Conservation (phyloP, 1,284 basidiomycete genomes). For the Naganishia sp. region DNA sequence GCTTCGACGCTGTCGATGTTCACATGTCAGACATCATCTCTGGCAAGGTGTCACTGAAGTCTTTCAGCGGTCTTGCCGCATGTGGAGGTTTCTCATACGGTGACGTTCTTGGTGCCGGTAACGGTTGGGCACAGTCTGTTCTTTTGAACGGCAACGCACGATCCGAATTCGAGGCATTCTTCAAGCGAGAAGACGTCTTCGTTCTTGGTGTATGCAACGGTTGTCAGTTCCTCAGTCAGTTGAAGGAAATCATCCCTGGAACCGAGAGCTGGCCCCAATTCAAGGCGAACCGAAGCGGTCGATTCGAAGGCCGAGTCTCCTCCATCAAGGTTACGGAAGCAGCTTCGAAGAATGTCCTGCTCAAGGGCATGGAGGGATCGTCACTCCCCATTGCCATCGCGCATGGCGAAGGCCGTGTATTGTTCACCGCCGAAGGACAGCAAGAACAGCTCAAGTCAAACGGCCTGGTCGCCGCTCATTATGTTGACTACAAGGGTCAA, state of each 20-base stretch:
- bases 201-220: constrained; percentile 96
- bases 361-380: constrained; percentile 83
- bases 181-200: constrained; percentile 77
- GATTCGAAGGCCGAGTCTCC: constrained; percentile 85
- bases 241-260: constrained; percentile 84
- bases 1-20: constrained; percentile 92
- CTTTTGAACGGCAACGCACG: constrained; percentile 75
- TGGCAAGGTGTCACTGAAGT: constrained; percentile 64
- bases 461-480: constrained; percentile 70
- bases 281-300: constrained; percentile 82
- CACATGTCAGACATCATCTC: constrained; percentile 96
- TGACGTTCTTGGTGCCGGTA: constrained; percentile 95
- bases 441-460: constrained; percentile 56
- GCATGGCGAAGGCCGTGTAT: constrained; percentile 89
- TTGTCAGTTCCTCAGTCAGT: constrained; percentile 91
- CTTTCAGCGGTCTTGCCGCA: constrained; percentile 86
- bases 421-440: constrained; percentile 61
- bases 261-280: constrained; percentile 84
- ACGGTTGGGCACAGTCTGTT: constrained; percentile 95
- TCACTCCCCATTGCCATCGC: constrained; percentile 89
- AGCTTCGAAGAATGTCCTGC: constrained; percentile 69
- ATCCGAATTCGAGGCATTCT: constrained; percentile 77
- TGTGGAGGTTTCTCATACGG: constrained; percentile 99
- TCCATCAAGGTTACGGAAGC: constrained; percentile 70
- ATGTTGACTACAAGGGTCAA: constrained; percentile 68